Evolutionary conservation across 768 basidiomycete species (phyloP).

Genomic region (Dacryopinax spathularia): DNA sequence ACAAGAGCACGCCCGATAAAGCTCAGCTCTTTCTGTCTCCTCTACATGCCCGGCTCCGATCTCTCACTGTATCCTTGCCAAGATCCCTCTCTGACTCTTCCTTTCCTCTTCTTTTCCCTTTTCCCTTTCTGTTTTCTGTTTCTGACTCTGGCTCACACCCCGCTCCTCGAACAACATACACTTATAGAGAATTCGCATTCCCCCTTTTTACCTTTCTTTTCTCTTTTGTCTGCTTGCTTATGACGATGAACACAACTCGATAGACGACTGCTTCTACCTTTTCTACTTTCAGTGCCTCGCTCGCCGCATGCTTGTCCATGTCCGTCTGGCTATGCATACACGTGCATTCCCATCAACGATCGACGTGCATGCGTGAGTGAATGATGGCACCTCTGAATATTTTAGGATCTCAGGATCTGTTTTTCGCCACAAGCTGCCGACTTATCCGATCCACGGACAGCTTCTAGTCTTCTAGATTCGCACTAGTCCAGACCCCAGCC

Average conservation of each 20-base stretch:
- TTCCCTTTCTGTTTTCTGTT: neutral
- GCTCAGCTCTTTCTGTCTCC: neutral
- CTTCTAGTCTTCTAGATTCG: neutral
- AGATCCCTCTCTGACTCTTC: neutral
- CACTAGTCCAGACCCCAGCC: no score
- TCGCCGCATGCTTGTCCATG: neutral
- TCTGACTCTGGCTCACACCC: no score
- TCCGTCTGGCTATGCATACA: neutral
- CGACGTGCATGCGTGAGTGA: neutral
- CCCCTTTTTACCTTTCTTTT: neutral
- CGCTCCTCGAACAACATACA: neutral
- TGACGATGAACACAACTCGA: constrained; percentile 2
- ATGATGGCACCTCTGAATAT: no score
- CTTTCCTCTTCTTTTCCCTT: neutral
- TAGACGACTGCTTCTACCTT: neutral
- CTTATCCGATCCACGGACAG: neutral
- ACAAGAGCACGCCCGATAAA: neutral
- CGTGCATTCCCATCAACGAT: neutral
- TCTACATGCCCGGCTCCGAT: neutral
- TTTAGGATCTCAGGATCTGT: no score
- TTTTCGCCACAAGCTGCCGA: no score
- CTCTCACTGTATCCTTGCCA: constrained; percentile 3
- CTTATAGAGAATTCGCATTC: neutral
- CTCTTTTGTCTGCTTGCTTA: neutral
- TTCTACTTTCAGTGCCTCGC: neutral